phyloP scores from a whole-genome alignment of 164 flowering plant species.

The Vitis amurensis region DNA sequence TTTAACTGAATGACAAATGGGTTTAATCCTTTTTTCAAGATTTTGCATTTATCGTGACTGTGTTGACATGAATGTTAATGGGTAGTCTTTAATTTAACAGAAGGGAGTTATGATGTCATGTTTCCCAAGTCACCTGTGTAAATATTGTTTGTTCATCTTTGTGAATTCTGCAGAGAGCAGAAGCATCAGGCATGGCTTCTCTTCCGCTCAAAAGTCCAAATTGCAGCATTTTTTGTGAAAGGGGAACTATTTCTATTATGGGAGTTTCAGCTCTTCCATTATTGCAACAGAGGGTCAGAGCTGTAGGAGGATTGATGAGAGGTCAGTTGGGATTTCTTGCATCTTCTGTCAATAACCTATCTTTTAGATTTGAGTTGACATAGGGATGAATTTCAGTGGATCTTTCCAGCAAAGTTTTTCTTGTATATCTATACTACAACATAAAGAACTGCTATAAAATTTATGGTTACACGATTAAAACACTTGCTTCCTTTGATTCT shows the following conservation, averaged over 20 bases:
- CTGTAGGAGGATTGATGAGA: conserved; percentile 1
- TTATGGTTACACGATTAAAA: too few species aligned
- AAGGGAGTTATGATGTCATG: too few species aligned
- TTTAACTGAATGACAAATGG: too few species aligned
- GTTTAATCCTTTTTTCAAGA: too few species aligned
- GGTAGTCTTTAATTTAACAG: too few species aligned
- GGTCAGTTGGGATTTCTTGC: conserved; percentile 12
- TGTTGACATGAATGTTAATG: too few species aligned
- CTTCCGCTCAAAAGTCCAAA: conserved; percentile 9
- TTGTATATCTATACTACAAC: too few species aligned
- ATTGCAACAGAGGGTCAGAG: neutral
- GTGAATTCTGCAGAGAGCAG: too few species aligned
- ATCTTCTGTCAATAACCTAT: neutral
- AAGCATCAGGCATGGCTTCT: conserved; percentile 12
- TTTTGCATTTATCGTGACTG: too few species aligned
- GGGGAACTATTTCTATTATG: conserved; percentile 1
- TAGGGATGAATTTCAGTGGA: neutral
- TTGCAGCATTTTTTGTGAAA: conserved; percentile 5
- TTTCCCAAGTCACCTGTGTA: too few species aligned
- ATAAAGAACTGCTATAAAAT: too few species aligned
- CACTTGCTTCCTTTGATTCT: neutral
- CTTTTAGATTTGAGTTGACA: neutral
- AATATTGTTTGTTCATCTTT: too few species aligned
- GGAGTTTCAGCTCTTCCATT: conserved; percentile 22
- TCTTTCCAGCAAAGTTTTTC: neutral